Evolutionary conservation across 352 stramenopile species (phyloP).

Genomic region (Phytophthora hibernalis): DNA sequence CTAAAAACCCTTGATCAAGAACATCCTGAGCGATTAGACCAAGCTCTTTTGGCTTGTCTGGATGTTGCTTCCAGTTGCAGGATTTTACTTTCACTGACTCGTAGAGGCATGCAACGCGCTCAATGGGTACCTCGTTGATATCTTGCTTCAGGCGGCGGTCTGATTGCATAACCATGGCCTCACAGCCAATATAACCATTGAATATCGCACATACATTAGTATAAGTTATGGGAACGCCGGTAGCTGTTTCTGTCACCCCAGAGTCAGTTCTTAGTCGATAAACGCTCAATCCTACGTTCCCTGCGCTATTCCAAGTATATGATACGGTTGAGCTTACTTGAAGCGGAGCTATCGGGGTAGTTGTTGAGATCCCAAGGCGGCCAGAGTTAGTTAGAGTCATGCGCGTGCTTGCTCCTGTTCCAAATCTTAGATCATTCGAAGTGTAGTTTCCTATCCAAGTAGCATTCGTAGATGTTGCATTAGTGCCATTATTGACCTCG

Average conservation of each 20-base stretch:
- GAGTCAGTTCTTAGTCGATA: constrained; percentile 9
- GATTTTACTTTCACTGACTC: constrained; percentile 12
- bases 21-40: constrained; percentile 22
- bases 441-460: constrained; percentile 12
- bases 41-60: constrained; percentile 11
- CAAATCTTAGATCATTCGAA: constrained; percentile 3
- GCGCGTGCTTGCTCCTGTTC: background rate
- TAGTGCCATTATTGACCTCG: constrained; percentile 9
- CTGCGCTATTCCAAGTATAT: no score
- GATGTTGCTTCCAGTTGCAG: constrained; percentile 16
- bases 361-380: constrained; percentile 5
- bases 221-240: constrained; percentile 5
- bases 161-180: constrained; percentile 10
- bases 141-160: no score
- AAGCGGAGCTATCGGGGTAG: background rate
- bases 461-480: constrained; percentile 11
- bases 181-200: constrained; percentile 13
- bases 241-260: background rate
- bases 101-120: no score
- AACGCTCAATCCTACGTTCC: background rate
- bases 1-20: no score
- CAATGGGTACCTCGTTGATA: no score
- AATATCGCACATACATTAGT: constrained; percentile 7
- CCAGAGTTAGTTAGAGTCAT: constrained; percentile 5
- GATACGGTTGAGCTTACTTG: background rate